Evolutionary conservation across 2,329 filamentous ascomycete genomes (phyloP).

Genomic region (Arthrinium phaeospermum): DNA sequence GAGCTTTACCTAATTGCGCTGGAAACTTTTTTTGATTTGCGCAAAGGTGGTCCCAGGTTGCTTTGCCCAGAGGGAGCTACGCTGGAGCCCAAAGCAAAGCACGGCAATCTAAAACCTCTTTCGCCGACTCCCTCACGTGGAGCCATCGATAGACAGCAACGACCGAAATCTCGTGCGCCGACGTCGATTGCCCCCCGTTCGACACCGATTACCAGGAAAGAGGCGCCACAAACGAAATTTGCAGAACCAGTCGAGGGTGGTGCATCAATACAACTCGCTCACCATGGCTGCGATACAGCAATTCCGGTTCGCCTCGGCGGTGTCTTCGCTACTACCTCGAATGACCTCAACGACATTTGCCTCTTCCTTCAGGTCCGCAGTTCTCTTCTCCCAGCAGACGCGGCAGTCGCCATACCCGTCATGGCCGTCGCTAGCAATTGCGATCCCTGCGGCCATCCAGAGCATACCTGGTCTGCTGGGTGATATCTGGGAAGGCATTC

Average conservation of each 20-base stretch:
- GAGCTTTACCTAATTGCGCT: constrained; percentile 16
- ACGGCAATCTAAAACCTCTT: constrained; percentile 18
- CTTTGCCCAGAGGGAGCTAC: constrained; percentile 2
- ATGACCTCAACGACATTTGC: constrained; percentile 50
- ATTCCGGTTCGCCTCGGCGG: constrained; percentile 44
- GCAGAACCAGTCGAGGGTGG: not conserved
- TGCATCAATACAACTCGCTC: not conserved
- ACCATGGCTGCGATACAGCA: constrained; percentile 49
- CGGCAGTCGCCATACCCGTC: constrained; percentile 46
- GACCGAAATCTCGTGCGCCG: constrained; percentile 8
- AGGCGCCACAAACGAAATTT: not conserved
- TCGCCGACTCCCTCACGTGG: constrained; percentile 13
- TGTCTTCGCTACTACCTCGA: constrained; percentile 61
- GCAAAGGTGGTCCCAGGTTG: not conserved
- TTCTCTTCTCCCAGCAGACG: constrained; percentile 49
- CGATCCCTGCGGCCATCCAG: constrained; percentile 65
- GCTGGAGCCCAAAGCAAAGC: not conserved
- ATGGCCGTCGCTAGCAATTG: constrained; percentile 60
- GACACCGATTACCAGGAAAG: not conserved
- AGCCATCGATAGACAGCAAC: constrained; percentile 11
- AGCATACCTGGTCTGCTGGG: constrained; percentile 73
- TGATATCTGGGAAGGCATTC: constrained; percentile 89
- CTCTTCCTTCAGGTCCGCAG: constrained; percentile 49
- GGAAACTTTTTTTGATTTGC: constrained; percentile 12
- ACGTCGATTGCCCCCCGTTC: not conserved